Base-by-base conservation (phyloP, 768 basidiomycete species). In the Lenzites betulinus region DNA sequence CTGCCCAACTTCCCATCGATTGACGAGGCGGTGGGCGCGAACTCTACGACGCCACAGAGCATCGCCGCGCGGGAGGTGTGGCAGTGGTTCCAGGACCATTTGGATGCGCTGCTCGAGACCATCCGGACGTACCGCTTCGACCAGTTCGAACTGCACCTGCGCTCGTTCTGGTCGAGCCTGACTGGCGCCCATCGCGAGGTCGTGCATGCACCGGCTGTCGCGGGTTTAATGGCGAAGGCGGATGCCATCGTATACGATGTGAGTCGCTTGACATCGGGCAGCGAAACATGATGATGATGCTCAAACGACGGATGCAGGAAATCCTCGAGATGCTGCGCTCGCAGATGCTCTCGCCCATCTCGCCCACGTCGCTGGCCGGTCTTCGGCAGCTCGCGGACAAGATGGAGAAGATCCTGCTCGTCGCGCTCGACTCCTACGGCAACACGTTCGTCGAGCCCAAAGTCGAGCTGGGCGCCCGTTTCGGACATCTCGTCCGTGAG, bases 241-340 rank as follows among this genome's bases (percentile, higher is more conserved):
- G 92, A 95, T 76, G 92, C 92, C 18, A 87, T 93, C 67, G 86
- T 93, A 25, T 95, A 93, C 73, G 92, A 95, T 77, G 94, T 94
- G 73, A 71, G 91, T 81, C 43, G 60, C 42, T 59, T 46, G n/a
- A 42, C 63, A 46, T 51, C 51, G n/a, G 53, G 53, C 42, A 57
- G 25, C 25, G n/a, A 4, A n/a, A 33, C 30, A 33, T 5, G 16
- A 18, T 35, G 33, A 6, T 51, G 28, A 53, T 28, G 51, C 47
- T 68, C 22, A 64, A 33, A 4, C 4, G 69, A 38, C 69, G 62
- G 49, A 59, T 59, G 36, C 69, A 93, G 90, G 92, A 93, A 86
- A 91, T 93, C 65, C 79, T 96, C 51, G 92, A 95, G 71, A 83
- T 87, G 56, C 79, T 97, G 66, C 84, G 92, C 48, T 86, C 86